phyloP scores from a whole-genome alignment of 2,329 filamentous ascomycete genomes.

The Biscogniauxia mediterranea region DNA sequence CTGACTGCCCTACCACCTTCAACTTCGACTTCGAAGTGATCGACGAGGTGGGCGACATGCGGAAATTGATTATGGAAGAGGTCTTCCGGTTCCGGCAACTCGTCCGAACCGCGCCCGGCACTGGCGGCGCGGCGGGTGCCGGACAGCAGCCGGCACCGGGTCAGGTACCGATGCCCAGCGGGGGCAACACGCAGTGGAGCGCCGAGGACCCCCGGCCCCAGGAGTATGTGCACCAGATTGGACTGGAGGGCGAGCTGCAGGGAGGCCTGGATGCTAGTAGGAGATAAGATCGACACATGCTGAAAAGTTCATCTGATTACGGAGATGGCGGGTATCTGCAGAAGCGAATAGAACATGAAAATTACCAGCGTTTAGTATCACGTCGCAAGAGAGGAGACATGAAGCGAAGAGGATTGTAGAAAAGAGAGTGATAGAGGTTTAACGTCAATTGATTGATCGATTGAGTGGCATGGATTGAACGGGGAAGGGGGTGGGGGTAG shows the following conservation, averaged over 20 bases:
- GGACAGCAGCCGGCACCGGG: conserved; percentile 38
- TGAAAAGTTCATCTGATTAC: not conserved
- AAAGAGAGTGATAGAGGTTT: not conserved
- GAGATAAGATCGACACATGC: conserved; percentile 20
- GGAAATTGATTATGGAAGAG: conserved; percentile 95
- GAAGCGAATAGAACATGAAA: conserved; percentile 1
- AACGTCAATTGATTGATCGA: not conserved
- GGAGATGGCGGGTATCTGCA: conserved; percentile 4
- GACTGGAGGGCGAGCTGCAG: conserved; percentile 59
- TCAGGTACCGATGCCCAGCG: conserved; percentile 53
- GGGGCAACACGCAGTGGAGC: conserved; percentile 51
- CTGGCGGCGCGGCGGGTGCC: conserved; percentile 30
- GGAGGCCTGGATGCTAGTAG: conserved; percentile 54
- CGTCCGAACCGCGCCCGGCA: conserved; percentile 51
- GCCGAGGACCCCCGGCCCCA: conserved; percentile 60
- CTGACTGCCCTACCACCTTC: conserved; percentile 87
- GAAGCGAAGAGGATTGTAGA: not conserved
- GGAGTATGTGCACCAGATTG: conserved; percentile 50
- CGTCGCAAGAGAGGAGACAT: not conserved
- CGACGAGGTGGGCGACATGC: conserved; percentile 92
- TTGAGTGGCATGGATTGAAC: not conserved
- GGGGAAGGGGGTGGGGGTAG: too few relatives aligned
- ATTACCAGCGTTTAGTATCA: not conserved
- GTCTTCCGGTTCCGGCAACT: conserved; percentile 77
- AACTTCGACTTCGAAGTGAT: conserved; percentile 99